Evolutionary conservation across 306 rosid genomes (phyloP), one percentile per base, ranked within the genome.

Genomic region (Corylus avellana): DNA sequence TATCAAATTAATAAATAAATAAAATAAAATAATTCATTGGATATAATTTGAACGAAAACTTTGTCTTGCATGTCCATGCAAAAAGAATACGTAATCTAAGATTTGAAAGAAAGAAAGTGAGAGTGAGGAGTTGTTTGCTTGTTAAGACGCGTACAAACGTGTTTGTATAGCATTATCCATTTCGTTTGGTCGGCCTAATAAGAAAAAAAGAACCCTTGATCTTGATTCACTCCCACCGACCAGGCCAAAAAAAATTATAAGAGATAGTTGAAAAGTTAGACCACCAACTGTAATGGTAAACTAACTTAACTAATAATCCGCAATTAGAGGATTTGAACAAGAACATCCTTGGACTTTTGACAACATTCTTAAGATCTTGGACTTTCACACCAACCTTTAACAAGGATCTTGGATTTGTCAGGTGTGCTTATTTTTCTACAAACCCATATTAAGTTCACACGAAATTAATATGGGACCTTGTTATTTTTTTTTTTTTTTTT

Each of bases 161-260:
- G 18, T 53, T 77, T 35, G 13, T 39, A 14, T n/a, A 27, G 75
- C 35, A 7, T 73, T 77, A 77, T 77, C 78, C 71, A 35, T 12
- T 56, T 14, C 2, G 35, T 62, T 70, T 75, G 66, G 77, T 75
- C 80, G 84, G 80, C 25, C 48, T 67, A 70, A 58, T 67, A 20
- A 69, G 22, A 22, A 22, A 22, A 3, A 1, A 32, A 32, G 35
- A 32, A 32, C 4, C 22, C 22, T 70, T 11, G 22, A 32, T 20
- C 22, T 70, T 11, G 22, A 32, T 20, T 16, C 71, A 4, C 39
- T 55, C 39, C 62, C 44, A 75, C 69, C 37, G 37, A 58, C 54
- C 22, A 12, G 0, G 13, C 2, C 10, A 9, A 32, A 29, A 9
- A 32, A 29, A 29, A 14, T 8, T 25, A 1, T 27, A 29, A 12